These are phyloP conservation scores for Fusarium floridanum DNA, from an alignment of 2,329 filamentous ascomycete genomes.

Conservation along the genomic window DNA sequence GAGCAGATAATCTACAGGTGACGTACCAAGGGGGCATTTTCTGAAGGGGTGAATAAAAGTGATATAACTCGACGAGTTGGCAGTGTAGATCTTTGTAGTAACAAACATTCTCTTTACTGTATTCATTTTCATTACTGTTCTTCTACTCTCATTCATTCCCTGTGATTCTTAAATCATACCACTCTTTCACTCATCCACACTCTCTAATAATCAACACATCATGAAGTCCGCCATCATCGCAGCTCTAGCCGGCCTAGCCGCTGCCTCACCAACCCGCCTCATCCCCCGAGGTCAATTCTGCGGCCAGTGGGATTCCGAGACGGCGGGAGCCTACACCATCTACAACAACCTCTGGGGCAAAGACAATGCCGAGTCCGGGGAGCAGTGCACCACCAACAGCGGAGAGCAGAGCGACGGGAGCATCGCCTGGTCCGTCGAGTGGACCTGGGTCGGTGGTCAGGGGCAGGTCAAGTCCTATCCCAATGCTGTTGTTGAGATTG, in stretches of 20 bases:
- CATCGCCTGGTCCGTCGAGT: constrained; percentile 56
- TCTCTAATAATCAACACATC: not conserved
- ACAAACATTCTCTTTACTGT: not conserved
- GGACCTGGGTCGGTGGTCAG: constrained; percentile 55
- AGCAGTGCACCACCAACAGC: constrained; percentile 56
- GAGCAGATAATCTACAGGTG: not conserved
- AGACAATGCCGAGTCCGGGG: constrained; percentile 48
- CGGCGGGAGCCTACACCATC: constrained; percentile 39
- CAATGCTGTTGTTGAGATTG: constrained; percentile 54
- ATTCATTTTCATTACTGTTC: not conserved
- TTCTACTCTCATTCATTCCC: not conserved
- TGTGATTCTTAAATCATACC: not conserved
- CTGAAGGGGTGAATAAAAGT: not conserved
- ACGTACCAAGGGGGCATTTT: not conserved
- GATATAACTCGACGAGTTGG: not conserved
- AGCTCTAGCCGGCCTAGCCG: constrained; percentile 24
- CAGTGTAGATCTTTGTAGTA: not conserved
- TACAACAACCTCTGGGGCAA: constrained; percentile 61
- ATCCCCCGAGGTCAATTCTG: constrained; percentile 26
- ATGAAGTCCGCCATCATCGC: constrained; percentile 19
- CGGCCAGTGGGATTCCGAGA: constrained; percentile 42
- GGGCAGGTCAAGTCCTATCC: constrained; percentile 59
- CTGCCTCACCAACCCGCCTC: constrained; percentile 13
- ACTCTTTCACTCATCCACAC: not conserved
- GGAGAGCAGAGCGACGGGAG: constrained; percentile 48